A percentile compares a stretch with the other conserved stretches of the same genome.
These are phyloP conservation scores for Stachybotrys chlorohalonatus DNA, from an alignment of 2,329 filamentous ascomycete species.

Conservation along the genomic window DNA sequence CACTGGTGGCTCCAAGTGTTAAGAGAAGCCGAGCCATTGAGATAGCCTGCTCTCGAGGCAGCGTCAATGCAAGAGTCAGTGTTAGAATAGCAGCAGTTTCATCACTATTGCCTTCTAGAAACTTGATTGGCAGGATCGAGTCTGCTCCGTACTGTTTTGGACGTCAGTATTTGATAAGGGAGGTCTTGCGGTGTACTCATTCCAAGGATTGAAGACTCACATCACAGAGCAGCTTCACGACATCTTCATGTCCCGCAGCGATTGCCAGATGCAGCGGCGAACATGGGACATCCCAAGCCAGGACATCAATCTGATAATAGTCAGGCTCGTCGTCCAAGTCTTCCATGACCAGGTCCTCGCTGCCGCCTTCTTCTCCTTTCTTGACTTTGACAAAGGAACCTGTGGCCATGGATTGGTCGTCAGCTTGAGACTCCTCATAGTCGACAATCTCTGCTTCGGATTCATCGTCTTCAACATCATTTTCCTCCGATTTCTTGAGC, in stretches of 20 bases:
- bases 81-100: conserved; percentile 57
- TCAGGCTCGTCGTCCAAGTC: conserved; percentile 60
- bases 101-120: conserved; percentile 37
- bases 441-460: conserved; percentile 39
- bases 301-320: conserved; percentile 66
- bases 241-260: conserved; percentile 57
- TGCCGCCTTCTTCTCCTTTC: conserved; percentile 25
- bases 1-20: conserved; percentile 60
- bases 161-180: conserved; percentile 1
- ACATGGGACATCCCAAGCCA: conserved; percentile 71
- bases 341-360: conserved; percentile 37
- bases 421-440: conserved; percentile 38
- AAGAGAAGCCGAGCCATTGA: conserved; percentile 58
- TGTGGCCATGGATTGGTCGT: conserved; percentile 47
- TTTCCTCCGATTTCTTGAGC: not conserved
- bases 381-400: conserved; percentile 66
- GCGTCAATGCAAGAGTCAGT: conserved; percentile 55
- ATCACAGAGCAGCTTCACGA: conserved; percentile 60
- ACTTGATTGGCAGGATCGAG: conserved; percentile 64
- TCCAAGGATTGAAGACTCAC: conserved; percentile 20
- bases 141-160: conserved; percentile 63
- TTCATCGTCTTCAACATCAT: conserved; percentile 11
- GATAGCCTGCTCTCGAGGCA: conserved; percentile 54
- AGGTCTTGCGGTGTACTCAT: not conserved
- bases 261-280: conserved; percentile 76